Evolutionary conservation across 805 yeast species (phyloP).

Genomic region (Lipomyces spencermartinsiae): DNA sequence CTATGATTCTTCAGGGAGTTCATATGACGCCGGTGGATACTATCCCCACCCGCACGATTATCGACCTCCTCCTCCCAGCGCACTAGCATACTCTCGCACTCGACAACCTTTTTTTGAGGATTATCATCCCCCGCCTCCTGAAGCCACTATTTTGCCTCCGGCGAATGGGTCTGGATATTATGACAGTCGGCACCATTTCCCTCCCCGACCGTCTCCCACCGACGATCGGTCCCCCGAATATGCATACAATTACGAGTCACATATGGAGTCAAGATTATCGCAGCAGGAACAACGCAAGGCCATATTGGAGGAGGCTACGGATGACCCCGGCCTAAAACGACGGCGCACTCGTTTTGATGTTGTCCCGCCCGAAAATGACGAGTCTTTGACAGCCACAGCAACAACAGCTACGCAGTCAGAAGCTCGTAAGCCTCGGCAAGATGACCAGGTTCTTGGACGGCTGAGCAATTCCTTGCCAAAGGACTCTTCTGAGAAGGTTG

Average conservation of each 20-base stretch:
- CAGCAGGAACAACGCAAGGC: background rate
- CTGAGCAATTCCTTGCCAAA: background rate
- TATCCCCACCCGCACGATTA: slow-evolving; percentile 4
- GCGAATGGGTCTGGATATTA: slow-evolving; percentile 1
- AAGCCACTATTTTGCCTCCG: slow-evolving; percentile 20
- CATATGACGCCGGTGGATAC: background rate
- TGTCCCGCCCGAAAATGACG: background rate
- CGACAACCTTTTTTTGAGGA: slow-evolving; percentile 11
- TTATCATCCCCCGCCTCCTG: slow-evolving; percentile 28
- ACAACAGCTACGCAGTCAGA: background rate
- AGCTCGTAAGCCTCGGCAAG: background rate
- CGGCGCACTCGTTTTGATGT: slow-evolving; percentile 17
- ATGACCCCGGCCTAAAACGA: background rate
- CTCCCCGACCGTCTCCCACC: slow-evolving; percentile 1
- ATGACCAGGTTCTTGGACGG: background rate
- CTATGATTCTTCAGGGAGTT: background rate
- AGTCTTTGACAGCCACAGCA: background rate
- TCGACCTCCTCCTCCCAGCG: background rate
- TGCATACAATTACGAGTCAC: background rate
- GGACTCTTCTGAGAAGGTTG: background rate
- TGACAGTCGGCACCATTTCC: background rate
- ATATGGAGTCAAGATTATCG: background rate
- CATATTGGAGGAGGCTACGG: background rate
- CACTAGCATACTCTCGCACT: background rate
- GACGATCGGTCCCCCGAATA: background rate